Conservation (phyloP, 2,329 filamentous ascomycete genomes). For the Fusarium sp. region DNA sequence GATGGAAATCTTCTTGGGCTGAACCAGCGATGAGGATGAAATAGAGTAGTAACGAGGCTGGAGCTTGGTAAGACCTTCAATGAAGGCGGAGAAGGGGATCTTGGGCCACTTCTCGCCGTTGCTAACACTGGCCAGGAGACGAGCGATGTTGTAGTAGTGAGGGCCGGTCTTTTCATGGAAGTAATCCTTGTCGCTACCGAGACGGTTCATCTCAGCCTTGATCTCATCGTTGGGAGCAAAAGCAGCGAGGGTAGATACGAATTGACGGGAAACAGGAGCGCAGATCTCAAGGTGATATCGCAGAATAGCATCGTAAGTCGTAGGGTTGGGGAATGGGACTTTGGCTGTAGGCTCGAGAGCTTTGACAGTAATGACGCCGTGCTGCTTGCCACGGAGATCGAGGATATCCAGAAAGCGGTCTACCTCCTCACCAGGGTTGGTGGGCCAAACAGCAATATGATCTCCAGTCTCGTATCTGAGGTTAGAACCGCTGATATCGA, state of each 20-base stretch:
- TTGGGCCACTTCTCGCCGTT: slow-evolving; percentile 81
- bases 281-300: slow-evolving; percentile 98
- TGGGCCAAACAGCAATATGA: slow-evolving; percentile 97
- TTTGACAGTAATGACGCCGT: slow-evolving; percentile 88
- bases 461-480: slow-evolving; percentile 95
- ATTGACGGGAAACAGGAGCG: slow-evolving; percentile 95
- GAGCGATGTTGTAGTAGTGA: slow-evolving; percentile 89
- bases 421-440: slow-evolving; percentile 91
- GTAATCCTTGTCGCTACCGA: slow-evolving; percentile 94
- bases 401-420: slow-evolving; percentile 87
- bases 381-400: slow-evolving; percentile 78
- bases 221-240: slow-evolving; percentile 87
- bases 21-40: slow-evolving; percentile 93
- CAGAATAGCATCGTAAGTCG: slow-evolving; percentile 91
- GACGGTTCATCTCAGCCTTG: slow-evolving; percentile 88
- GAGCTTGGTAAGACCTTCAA: slow-evolving; percentile 93
- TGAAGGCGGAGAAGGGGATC: slow-evolving; percentile 92
- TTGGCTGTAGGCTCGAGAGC: slow-evolving; percentile 94
- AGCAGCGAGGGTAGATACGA: slow-evolving; percentile 84
- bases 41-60: slow-evolving; percentile 99
- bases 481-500: slow-evolving; percentile 90
- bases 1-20: slow-evolving; percentile 94
- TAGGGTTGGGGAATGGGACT: slow-evolving; percentile 96
- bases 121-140: slow-evolving; percentile 79
- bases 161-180: slow-evolving; percentile 87